Evolutionary conservation across 306 rosid species (phyloP).

Genomic region (Arachis stenosperma): DNA sequence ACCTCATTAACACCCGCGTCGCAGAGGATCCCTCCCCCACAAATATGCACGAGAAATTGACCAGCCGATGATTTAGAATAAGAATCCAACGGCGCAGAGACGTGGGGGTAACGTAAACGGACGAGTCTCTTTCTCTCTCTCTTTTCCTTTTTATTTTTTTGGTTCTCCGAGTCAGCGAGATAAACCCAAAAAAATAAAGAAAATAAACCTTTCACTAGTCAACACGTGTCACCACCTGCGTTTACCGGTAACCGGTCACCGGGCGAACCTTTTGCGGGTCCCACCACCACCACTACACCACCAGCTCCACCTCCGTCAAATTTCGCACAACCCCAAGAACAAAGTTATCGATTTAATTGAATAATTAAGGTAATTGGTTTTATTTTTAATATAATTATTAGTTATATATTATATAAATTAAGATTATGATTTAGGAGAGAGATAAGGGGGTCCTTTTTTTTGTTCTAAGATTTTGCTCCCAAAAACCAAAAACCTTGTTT

Average conservation of each 20-base stretch:
- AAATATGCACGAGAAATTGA: slow-evolving; percentile 42
- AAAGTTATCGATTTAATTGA: background rate
- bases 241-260: slow-evolving; percentile 46
- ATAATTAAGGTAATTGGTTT: slow-evolving; percentile 5
- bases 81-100: slow-evolving; percentile 42
- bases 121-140: slow-evolving; percentile 40
- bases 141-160: background rate
- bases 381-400: background rate
- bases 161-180: slow-evolving; percentile 38
- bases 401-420: slow-evolving; percentile 33
- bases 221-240: slow-evolving; percentile 56
- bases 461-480: slow-evolving; percentile 52
- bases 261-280: slow-evolving; percentile 43
- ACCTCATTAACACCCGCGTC: slow-evolving; percentile 10
- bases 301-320: slow-evolving; percentile 39
- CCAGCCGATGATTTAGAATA: slow-evolving; percentile 42
- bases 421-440: slow-evolving; percentile 48
- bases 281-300: slow-evolving; percentile 40
- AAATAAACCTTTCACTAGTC: slow-evolving; percentile 38
- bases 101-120: slow-evolving; percentile 51
- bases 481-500: slow-evolving; percentile 33
- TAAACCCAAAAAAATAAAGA: background rate
- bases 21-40: slow-evolving; percentile 18
- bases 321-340: slow-evolving; percentile 37
- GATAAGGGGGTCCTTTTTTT: slow-evolving; percentile 36